Conservation (phyloP, 2,329 filamentous ascomycete genomes). For the Penicillium frequentans region DNA sequence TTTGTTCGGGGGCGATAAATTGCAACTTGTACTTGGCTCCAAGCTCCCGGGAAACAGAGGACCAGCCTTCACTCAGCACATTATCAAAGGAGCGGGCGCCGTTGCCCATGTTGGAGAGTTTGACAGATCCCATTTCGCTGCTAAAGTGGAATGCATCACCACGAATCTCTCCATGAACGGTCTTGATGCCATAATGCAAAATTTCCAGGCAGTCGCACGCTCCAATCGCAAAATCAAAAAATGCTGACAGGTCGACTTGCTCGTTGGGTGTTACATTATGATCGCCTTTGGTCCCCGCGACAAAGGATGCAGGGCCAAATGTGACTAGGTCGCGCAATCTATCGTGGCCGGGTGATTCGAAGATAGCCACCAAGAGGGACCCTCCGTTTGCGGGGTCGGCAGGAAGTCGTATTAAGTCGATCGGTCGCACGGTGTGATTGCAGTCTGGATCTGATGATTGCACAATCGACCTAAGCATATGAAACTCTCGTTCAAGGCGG, state of each 20-base stretch:
- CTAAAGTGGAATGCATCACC: constrained; percentile 91
- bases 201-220: constrained; percentile 83
- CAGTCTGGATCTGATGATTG: constrained; percentile 70
- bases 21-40: constrained; percentile 87
- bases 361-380: constrained; percentile 76
- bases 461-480: constrained; percentile 73
- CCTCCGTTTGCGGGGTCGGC: constrained; percentile 67
- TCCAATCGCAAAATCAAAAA: constrained; percentile 89
- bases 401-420: constrained; percentile 74
- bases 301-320: constrained; percentile 75
- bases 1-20: constrained; percentile 93
- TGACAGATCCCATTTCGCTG: constrained; percentile 67
- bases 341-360: constrained; percentile 74
- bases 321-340: constrained; percentile 69
- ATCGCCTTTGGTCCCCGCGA: constrained; percentile 51
- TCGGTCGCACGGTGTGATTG: constrained; percentile 74
- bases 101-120: constrained; percentile 81
- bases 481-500: constrained; percentile 82
- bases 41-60: constrained; percentile 74
- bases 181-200: constrained; percentile 82
- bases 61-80: constrained; percentile 86
- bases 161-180: constrained; percentile 87
- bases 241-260: constrained; percentile 69
- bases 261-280: constrained; percentile 54
- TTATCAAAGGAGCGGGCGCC: constrained; percentile 88